Evolutionary conservation across 768 basidiomycete species (phyloP), one percentile per base, ranked within the genome.

Genomic region (Crassisporium funariophilum): DNA sequence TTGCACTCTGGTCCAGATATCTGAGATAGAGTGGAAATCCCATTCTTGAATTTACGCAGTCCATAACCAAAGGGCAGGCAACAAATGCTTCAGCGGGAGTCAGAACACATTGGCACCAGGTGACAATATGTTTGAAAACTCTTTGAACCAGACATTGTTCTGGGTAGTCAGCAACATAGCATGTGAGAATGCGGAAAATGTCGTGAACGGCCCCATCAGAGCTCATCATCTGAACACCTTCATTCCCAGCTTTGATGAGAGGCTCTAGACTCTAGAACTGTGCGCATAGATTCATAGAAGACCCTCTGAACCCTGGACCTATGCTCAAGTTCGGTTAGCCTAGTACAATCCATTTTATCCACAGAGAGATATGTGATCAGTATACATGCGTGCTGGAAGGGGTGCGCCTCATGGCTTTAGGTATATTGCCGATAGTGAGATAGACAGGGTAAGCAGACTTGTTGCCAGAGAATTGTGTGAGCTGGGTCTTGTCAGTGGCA

Each of bases 101-200:
- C 2, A 58, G n/a, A n/a, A n/a, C n/a, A n/a, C n/a, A n/a, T n/a
- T n/a, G n/a, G n/a, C n/a, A n/a, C n/a, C n/a, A n/a, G n/a, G n/a
- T n/a, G n/a, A n/a, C n/a, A n/a, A n/a, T n/a, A n/a, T n/a, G n/a
- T n/a, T n/a, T n/a, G n/a, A 78, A 58, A 2, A 76, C 48, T 0
- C 78, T 77, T 52, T 80, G 75, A 47, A n/a, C n/a, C n/a, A n/a
- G n/a, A n/a, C 0, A 36, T 51, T 57, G 71, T 68, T 74, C 69
- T 0, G 78, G 46, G 48, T 79, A 73, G 48, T 81, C 76, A 1
- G 79, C 65, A 16, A 77, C 50, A 50, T 79, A 71, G 0, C 78
- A 75, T 0, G 73, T 73, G 33, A 81, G 62, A 5, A 62, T 62
- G 0, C 29, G 19, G 51, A 70, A 75, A 22, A 79, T 77, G 50